Evolutionary conservation across 257 asterid genomes (phyloP).

Genomic region (Solanum peruvianum): DNA sequence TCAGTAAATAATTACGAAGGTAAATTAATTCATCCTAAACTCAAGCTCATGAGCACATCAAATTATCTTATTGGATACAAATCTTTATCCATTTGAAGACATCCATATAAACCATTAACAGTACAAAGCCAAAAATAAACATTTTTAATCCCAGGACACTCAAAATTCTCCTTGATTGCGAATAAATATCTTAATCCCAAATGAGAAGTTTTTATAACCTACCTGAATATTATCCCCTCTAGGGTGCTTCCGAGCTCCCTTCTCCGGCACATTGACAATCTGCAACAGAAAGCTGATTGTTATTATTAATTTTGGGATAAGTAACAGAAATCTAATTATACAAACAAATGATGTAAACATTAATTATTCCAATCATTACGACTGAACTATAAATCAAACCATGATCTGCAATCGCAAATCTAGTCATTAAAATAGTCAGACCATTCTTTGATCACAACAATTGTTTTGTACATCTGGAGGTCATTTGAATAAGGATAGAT

Average conservation of each 20-base stretch:
- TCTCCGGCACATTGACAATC: constrained; percentile 99
- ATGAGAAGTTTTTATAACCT: not conserved
- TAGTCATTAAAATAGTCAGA: not conserved
- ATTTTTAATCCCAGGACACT: not conserved
- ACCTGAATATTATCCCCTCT: constrained; percentile 99
- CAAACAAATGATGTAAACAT: not conserved
- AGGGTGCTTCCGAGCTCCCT: constrained; percentile 99
- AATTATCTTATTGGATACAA: not conserved
- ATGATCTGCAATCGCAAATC: not conserved
- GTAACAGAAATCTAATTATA: not conserved
- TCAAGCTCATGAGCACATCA: not conserved
- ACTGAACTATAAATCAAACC: not conserved
- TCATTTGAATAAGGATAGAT: not conserved
- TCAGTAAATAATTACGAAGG: not conserved
- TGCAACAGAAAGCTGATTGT: constrained; percentile 16
- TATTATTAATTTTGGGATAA: not conserved
- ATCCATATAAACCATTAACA: not conserved
- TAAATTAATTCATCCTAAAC: not conserved
- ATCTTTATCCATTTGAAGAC: not conserved
- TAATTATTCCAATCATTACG: not conserved
- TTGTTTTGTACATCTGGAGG: not conserved
- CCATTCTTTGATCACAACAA: not conserved
- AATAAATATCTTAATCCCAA: not conserved
- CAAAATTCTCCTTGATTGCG: not conserved
- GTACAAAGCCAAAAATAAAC: not conserved